Conservation (phyloP, 352 stramenopile genomes). For the Pythium coloratum region DNA sequence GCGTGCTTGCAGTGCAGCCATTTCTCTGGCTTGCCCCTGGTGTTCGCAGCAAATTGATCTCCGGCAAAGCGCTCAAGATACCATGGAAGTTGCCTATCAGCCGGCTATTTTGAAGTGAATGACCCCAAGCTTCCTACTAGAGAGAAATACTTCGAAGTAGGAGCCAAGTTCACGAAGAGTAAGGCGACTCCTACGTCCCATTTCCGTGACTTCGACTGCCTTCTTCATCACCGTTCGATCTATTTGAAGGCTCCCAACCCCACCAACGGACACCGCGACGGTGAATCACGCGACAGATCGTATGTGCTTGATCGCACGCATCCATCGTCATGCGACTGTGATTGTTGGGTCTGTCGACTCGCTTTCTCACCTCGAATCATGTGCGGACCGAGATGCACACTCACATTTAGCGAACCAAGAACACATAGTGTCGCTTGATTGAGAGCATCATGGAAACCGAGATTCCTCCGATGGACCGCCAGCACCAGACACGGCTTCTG, state of each 20-base stretch:
- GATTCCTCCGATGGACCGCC: conserved; percentile 20
- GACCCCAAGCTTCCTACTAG: too few species aligned
- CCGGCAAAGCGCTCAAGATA: too few species aligned
- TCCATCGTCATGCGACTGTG: neutral
- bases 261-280: too few species aligned
- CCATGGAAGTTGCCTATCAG: too few species aligned
- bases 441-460: conserved; percentile 5
- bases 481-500: conserved; percentile 58
- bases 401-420: neutral
- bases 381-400: neutral
- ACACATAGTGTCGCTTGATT: neutral
- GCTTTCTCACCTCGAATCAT: neutral
- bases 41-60: too few species aligned
- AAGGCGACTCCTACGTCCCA: too few species aligned
- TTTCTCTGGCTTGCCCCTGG: too few species aligned
- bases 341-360: neutral
- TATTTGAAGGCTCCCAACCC: neutral
- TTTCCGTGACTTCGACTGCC: too few species aligned
- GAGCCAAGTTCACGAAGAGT: too few species aligned
- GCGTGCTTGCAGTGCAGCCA: neutral
- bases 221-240: neutral
- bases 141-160: too few species aligned
- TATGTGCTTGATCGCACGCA: neutral
- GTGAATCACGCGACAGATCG: neutral
- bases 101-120: too few species aligned